A percentile compares a stretch with the other conserved stretches of the same genome.
phyloP scores from a whole-genome alignment of 1,284 basidiomycete species.

The Porodaedalea pini region DNA sequence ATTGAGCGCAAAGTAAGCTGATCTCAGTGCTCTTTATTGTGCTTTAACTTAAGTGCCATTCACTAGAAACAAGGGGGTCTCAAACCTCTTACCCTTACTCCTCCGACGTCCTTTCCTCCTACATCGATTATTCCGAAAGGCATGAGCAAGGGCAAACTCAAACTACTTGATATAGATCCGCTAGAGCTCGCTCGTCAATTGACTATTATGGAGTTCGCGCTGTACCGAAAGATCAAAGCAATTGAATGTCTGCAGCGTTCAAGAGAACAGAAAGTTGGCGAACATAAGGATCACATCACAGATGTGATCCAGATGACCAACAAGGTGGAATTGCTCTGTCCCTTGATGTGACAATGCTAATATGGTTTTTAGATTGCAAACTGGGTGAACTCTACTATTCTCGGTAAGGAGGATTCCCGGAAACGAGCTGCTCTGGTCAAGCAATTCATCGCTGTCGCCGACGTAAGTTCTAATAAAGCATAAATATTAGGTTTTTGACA shows the following conservation, averaged over 20 bases:
- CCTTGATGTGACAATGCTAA: slow-evolving; percentile 13
- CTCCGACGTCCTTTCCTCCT: slow-evolving; percentile 46
- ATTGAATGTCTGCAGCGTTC: slow-evolving; percentile 88
- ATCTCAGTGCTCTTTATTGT: not conserved
- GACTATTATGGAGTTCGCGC: slow-evolving; percentile 85
- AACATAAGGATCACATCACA: slow-evolving; percentile 75
- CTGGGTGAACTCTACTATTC: slow-evolving; percentile 91
- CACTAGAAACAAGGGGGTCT: slow-evolving; percentile 18
- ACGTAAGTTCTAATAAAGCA: slow-evolving; percentile 53
- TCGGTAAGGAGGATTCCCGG: slow-evolving; percentile 83
- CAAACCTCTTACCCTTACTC: slow-evolving; percentile 18
- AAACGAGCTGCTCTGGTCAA: slow-evolving; percentile 82
- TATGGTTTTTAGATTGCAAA: slow-evolving; percentile 64
- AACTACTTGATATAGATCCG: slow-evolving; percentile 85
- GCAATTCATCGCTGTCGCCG: slow-evolving; percentile 91
- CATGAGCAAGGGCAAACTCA: slow-evolving; percentile 62
- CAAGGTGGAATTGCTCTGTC: slow-evolving; percentile 45
- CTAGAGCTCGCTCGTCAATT: slow-evolving; percentile 92
- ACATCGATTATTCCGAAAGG: slow-evolving; percentile 69
- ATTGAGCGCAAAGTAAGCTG: slow-evolving; percentile 74
- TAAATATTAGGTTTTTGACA: slow-evolving; percentile 10
- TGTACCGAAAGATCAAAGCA: slow-evolving; percentile 87
- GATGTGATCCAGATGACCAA: slow-evolving; percentile 92
- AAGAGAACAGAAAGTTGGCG: slow-evolving; percentile 68
- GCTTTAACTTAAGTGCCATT: not conserved